phyloP scores from a whole-genome alignment of 306 rosid genomes.

The Quercus ilex region DNA sequence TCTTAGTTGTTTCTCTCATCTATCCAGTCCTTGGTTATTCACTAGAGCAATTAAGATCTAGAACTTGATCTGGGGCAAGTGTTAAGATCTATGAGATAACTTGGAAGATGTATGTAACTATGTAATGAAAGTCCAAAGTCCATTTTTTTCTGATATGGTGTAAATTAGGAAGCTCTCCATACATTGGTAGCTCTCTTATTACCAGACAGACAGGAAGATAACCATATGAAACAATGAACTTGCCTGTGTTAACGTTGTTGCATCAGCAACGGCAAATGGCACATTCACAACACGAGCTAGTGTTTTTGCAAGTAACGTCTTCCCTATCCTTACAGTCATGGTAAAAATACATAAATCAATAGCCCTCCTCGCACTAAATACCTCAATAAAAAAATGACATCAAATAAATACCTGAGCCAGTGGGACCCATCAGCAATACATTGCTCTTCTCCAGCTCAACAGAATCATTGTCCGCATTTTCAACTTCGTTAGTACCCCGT shows the following conservation, averaged over 20 bases:
- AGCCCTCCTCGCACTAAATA: neutral
- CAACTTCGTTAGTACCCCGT: constrained; percentile 6
- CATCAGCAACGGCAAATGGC: constrained; percentile 70
- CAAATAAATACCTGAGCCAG: constrained; percentile 53
- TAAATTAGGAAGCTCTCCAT: neutral
- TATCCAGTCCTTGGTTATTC: no score
- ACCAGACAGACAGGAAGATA: neutral
- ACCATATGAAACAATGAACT: constrained; percentile 15
- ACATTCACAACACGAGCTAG: constrained; percentile 71
- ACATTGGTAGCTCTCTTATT: neutral
- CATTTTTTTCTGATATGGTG: neutral
- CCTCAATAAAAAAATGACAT: neutral
- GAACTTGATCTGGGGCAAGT: no score
- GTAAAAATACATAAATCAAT: constrained; percentile 11
- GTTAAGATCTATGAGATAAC: neutral
- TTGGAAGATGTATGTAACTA: no score
- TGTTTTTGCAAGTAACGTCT: constrained; percentile 77
- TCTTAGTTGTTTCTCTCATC: no score
- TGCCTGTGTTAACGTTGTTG: constrained; percentile 76
- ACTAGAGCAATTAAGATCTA: no score
- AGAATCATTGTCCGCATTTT: constrained; percentile 34
- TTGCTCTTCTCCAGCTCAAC: constrained; percentile 70
- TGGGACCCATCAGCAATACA: constrained; percentile 65
- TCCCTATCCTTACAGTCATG: constrained; percentile 46
- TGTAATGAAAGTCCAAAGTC: neutral